Evolutionary conservation across 1,284 basidiomycete species (phyloP).

Genomic region (Pseudozyma sp.): DNA sequence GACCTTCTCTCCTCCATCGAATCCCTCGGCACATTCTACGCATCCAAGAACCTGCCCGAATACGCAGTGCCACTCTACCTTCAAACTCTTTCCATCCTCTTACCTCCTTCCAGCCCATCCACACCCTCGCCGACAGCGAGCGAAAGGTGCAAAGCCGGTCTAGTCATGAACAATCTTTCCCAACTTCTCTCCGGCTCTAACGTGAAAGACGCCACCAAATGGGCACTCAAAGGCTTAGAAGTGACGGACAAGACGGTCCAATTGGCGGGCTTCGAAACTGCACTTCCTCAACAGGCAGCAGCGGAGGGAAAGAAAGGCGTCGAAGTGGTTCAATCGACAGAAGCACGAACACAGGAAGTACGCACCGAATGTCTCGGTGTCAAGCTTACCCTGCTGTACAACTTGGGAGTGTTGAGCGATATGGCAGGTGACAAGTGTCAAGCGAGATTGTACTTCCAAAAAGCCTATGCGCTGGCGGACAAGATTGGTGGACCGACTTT

Average conservation of each 20-base stretch:
- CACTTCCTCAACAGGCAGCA: background rate
- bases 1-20: slow-evolving; percentile 67
- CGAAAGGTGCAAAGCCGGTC: slow-evolving; percentile 65
- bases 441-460: slow-evolving; percentile 52
- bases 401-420: slow-evolving; percentile 57
- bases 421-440: slow-evolving; percentile 53
- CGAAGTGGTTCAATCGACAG: slow-evolving; percentile 33
- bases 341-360: slow-evolving; percentile 52
- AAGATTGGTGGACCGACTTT: slow-evolving; percentile 25
- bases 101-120: slow-evolving; percentile 41
- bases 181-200: slow-evolving; percentile 57
- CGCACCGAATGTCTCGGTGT: slow-evolving; percentile 59
- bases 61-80: slow-evolving; percentile 69
- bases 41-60: slow-evolving; percentile 58
- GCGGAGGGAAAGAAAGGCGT: slow-evolving; percentile 4
- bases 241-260: slow-evolving; percentile 56
- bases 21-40: slow-evolving; percentile 68
- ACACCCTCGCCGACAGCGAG: slow-evolving; percentile 50
- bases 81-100: slow-evolving; percentile 65
- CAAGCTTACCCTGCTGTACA: slow-evolving; percentile 64
- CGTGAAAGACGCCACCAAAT: slow-evolving; percentile 59
- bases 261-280: slow-evolving; percentile 51
- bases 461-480: slow-evolving; percentile 44
- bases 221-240: slow-evolving; percentile 65
- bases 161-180: slow-evolving; percentile 68